phyloP scores from a whole-genome alignment of 257 asterid genomes.

The Rauvolfia tetraphylla region DNA sequence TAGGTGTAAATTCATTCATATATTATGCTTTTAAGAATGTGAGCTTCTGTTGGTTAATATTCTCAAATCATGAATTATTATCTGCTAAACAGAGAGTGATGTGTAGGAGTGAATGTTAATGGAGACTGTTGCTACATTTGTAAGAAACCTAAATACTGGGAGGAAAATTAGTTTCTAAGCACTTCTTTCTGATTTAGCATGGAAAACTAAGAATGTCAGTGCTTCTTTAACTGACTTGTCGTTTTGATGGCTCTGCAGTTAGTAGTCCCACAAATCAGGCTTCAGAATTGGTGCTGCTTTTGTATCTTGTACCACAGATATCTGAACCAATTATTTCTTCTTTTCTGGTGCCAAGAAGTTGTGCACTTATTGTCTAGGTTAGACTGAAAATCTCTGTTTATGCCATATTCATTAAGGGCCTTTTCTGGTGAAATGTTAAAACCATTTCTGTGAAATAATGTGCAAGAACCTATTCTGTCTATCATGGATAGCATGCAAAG shows the following conservation, averaged over 20 bases:
- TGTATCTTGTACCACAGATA: background rate
- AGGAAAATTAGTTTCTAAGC: background rate
- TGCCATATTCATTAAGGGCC: slow-evolving; percentile 2
- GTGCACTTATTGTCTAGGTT: background rate
- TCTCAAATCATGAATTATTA: background rate
- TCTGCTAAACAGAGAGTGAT: background rate
- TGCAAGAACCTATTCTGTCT: background rate
- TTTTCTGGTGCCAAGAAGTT: background rate
- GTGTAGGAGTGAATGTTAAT: background rate
- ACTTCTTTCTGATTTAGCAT: background rate
- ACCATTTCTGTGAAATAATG: background rate
- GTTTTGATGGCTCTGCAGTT: background rate
- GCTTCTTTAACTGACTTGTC: background rate
- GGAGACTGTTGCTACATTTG: background rate
- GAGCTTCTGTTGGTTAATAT: background rate
- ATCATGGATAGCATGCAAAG: background rate
- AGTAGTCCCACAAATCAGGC: background rate
- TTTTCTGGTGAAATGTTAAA: background rate
- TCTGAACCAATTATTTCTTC: background rate
- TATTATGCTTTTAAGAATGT: background rate
- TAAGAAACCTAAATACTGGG: background rate
- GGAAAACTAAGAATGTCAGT: background rate
- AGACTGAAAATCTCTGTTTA: background rate
- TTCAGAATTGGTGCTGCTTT: background rate
- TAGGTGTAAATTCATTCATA: background rate